Conservation (phyloP, 2,329 filamentous ascomycete species). For the Periglandula ipomoeae region DNA sequence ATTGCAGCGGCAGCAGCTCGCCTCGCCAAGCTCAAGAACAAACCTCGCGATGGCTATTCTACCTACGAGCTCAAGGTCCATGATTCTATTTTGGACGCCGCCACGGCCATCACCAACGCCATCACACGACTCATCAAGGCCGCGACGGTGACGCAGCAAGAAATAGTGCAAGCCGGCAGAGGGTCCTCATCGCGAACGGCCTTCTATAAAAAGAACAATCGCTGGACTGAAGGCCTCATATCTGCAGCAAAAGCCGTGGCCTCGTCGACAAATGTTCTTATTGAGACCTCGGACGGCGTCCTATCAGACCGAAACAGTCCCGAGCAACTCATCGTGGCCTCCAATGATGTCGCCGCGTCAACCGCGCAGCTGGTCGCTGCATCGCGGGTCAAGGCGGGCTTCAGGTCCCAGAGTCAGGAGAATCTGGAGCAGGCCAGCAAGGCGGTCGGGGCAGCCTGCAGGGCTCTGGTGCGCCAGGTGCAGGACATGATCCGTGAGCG, state of each 20-base stretch:
- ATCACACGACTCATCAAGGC: slow-evolving; percentile 94
- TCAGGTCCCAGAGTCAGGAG: slow-evolving; percentile 97
- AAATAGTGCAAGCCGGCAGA: slow-evolving; percentile 89
- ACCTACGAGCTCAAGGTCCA: slow-evolving; percentile 96
- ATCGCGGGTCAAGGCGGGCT: slow-evolving; percentile 90
- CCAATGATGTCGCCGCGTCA: slow-evolving; percentile 91
- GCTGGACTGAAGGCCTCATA: slow-evolving; percentile 97
- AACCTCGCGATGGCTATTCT: slow-evolving; percentile 89
- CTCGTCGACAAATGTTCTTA: slow-evolving; percentile 85
- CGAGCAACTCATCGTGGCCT: slow-evolving; percentile 95
- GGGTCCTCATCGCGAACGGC: slow-evolving; percentile 81
- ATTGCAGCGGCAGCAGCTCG: slow-evolving; percentile 88
- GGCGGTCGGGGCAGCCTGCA: slow-evolving; percentile 82
- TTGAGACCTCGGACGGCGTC: slow-evolving; percentile 95
- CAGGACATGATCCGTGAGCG: slow-evolving; percentile 89
- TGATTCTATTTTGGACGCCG: slow-evolving; percentile 88
- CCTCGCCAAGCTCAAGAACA: slow-evolving; percentile 86
- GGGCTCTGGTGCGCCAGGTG: slow-evolving; percentile 81
- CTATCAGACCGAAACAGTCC: slow-evolving; percentile 85
- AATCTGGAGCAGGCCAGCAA: slow-evolving; percentile 83
- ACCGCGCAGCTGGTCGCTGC: slow-evolving; percentile 96
- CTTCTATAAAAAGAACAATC: slow-evolving; percentile 99
- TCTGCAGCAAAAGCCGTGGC: slow-evolving; percentile 96
- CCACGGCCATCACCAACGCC: slow-evolving; percentile 85
- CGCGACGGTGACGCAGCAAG: slow-evolving; percentile 83